Percentiles rank a stretch among this genome's conserved stretches.
Evolutionary conservation across 345 rosid genomes (phyloP).

Genomic region (Eucalyptus erythrocorys): DNA sequence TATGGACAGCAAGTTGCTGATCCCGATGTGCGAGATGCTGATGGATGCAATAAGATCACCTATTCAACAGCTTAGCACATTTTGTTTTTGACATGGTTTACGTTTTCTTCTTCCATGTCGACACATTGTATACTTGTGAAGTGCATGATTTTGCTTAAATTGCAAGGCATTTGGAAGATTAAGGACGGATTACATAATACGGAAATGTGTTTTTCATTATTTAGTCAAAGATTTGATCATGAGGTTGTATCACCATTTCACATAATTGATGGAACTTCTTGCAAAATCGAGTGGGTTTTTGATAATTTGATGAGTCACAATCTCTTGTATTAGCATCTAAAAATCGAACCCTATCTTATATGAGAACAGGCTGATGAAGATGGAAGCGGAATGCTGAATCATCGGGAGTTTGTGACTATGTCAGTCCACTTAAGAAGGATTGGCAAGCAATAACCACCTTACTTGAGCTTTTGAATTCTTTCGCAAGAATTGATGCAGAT

Average conservation of each 20-base stretch:
- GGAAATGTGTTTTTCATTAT: background rate
- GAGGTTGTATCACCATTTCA: background rate
- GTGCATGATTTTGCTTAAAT: background rate
- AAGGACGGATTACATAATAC: background rate
- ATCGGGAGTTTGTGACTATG: slow-evolving; percentile 75
- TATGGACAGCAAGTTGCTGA: slow-evolving; percentile 57
- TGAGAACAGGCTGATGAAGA: slow-evolving; percentile 51
- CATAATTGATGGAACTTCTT: background rate
- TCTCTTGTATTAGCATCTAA: background rate
- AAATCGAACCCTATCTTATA: background rate
- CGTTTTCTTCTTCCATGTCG: background rate
- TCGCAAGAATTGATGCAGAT: slow-evolving; percentile 55
- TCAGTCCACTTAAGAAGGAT: slow-evolving; percentile 62
- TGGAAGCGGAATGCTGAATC: slow-evolving; percentile 65
- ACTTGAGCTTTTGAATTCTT: slow-evolving; percentile 50
- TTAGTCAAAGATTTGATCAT: background rate
- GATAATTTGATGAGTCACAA: background rate
- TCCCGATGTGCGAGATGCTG: slow-evolving; percentile 58
- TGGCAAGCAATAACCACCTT: slow-evolving; percentile 54
- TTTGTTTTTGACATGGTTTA: background rate
- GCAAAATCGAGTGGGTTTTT: background rate
- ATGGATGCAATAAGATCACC: slow-evolving; percentile 53
- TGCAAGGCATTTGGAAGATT: background rate
- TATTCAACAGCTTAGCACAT: background rate
- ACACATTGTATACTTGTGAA: background rate